Evolutionary conservation across 331 rosid species (phyloP), one percentile per base, ranked within the genome.

Genomic region (Pyracantha coccinea): DNA sequence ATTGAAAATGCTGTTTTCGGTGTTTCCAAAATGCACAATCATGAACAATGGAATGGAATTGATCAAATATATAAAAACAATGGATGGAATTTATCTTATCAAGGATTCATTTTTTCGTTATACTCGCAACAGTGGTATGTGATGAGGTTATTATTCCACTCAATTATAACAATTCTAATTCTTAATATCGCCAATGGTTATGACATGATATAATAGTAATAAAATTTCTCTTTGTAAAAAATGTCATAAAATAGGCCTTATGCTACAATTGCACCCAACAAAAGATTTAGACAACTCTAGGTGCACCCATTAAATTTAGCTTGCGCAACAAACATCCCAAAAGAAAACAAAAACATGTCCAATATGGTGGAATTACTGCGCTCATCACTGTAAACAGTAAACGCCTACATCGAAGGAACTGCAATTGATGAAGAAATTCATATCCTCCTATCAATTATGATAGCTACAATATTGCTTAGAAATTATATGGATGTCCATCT

Each of bases 161-260:
- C 21, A 50, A 50, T 50, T 50, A 6, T 50, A 50, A 50, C 20
- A 50, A 17, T 17, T 50, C 4, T 50, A 6, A 7, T 50, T 17
- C 20, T 50, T 50, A 50, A 50, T 44, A 2, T 2, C 3, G 9
- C 3, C 1, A 6, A 17, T 4, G 10, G 4, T 1, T 50, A 50
- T 50, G 4, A 17, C 9, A 16, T 50, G 8, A 50, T 50, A 6
- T 16, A 16, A 6, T 6, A 50, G 4, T 50, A 50, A 16, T 50
- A 17, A 17, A 17, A 7, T 0, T 0, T 17, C 4, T 50, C 0
- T 0, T 50, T 6, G 20, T 17, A 19, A 50, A 17, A 0, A 7
- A 16, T 16, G 10, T 17, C 20, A 50, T 50, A 2, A 50, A 50
- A 50, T 50, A 35, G 35, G 20, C 35, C 66, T 25, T 29, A 27